Conservation (phyloP, 2,329 filamentous ascomycete species). For the Ceratocystis lukuohia region DNA sequence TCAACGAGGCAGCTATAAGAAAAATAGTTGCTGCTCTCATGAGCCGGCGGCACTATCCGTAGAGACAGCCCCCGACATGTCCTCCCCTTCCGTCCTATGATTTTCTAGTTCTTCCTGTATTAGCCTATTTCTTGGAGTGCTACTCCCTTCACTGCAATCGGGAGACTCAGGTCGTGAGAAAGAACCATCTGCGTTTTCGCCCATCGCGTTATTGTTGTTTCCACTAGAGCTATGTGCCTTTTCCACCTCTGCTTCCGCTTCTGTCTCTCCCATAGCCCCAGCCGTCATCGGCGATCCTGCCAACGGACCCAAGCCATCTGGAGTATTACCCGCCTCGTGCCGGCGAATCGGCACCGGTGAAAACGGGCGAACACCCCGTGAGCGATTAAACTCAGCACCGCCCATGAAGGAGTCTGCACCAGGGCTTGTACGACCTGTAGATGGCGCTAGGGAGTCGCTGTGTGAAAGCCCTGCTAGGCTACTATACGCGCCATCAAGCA, state of each 20-base stretch:
- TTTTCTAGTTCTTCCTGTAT: too few relatives aligned
- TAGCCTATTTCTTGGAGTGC: too few relatives aligned
- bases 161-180: too few relatives aligned
- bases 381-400: conserved; percentile 37
- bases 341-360: conserved; percentile 37
- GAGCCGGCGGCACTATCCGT: too few relatives aligned
- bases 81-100: too few relatives aligned
- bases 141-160: too few relatives aligned
- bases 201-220: too few relatives aligned
- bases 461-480: background rate
- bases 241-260: background rate
- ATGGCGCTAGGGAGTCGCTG: background rate
- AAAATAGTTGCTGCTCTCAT: too few relatives aligned
- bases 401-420: conserved; percentile 37
- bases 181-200: too few relatives aligned
- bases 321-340: background rate
- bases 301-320: conserved; percentile 4
- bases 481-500: background rate
- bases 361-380: conserved; percentile 44
- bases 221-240: background rate
- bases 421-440: conserved; percentile 19
- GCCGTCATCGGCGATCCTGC: background rate
- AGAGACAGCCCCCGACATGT: too few relatives aligned
- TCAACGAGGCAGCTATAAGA: too few relatives aligned
- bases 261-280: background rate